Conservation (phyloP, 345 rosid species). For the Salix suchowensis region DNA sequence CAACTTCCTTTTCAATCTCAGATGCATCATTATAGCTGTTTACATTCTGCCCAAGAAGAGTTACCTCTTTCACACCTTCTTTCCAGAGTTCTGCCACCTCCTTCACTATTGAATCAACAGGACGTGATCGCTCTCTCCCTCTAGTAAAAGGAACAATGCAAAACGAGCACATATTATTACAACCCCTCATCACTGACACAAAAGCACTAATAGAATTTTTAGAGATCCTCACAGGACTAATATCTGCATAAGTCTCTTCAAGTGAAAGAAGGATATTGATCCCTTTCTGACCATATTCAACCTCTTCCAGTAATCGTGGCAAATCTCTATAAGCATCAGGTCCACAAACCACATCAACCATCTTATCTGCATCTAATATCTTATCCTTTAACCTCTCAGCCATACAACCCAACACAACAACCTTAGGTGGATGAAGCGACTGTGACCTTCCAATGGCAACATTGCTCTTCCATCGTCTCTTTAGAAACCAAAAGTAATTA, state of each 20-base stretch:
- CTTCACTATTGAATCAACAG: slow-evolving; percentile 75
- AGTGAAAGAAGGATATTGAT: slow-evolving; percentile 89
- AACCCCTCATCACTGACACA: slow-evolving; percentile 92
- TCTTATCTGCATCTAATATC: slow-evolving; percentile 87
- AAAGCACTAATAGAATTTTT: slow-evolving; percentile 68
- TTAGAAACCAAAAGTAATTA: slow-evolving; percentile 90
- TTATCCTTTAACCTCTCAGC: slow-evolving; percentile 90
- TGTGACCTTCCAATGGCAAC: slow-evolving; percentile 60
- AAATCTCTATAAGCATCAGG: slow-evolving; percentile 95
- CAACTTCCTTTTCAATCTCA: slow-evolving; percentile 46
- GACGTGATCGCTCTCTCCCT: slow-evolving; percentile 91
- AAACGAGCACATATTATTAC: slow-evolving; percentile 96
- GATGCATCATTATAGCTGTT: slow-evolving; percentile 87
- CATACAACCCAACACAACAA: slow-evolving; percentile 96
- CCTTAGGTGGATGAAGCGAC: slow-evolving; percentile 73
- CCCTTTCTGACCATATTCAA: slow-evolving; percentile 88
- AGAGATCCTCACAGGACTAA: slow-evolving; percentile 69
- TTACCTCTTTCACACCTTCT: slow-evolving; percentile 84
- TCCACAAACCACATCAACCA: slow-evolving; percentile 97
- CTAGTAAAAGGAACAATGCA: slow-evolving; percentile 95
- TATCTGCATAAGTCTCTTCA: slow-evolving; percentile 91
- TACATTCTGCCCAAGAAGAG: slow-evolving; percentile 90
- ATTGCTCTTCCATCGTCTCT: slow-evolving; percentile 84
- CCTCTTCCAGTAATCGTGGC: slow-evolving; percentile 75
- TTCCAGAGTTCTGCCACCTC: slow-evolving; percentile 87